phyloP scores from a whole-genome alignment of 2,329 filamentous ascomycete genomes.

The Penicillium freii region DNA sequence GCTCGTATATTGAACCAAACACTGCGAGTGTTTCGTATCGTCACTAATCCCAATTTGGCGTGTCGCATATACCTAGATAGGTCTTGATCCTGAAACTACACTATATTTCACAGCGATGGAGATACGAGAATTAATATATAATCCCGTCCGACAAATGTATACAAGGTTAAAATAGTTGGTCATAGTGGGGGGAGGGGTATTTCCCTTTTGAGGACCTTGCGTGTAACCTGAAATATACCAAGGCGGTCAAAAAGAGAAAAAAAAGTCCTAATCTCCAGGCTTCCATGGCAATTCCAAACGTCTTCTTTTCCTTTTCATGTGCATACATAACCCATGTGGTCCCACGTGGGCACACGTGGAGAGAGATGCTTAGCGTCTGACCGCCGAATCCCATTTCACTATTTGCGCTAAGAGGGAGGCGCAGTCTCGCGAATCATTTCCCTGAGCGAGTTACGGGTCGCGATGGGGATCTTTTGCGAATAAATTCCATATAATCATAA shows the following conservation, averaged over 20 bases:
- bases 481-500: background rate
- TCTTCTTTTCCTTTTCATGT: slow-evolving; percentile 22
- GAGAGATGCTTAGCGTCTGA: slow-evolving; percentile 23
- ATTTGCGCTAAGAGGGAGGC: slow-evolving; percentile 11
- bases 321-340: slow-evolving; percentile 32
- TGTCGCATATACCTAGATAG: background rate
- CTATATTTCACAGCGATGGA: background rate
- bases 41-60: background rate
- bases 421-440: slow-evolving; percentile 11
- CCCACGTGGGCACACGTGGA: slow-evolving; percentile 40
- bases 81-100: slow-evolving; percentile 2
- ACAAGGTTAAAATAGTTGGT: background rate
- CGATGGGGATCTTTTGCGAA: background rate
- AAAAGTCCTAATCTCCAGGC: slow-evolving; percentile 1
- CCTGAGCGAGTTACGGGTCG: background rate
- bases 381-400: slow-evolving; percentile 15
- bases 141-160: background rate
- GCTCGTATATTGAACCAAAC: background rate
- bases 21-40: background rate
- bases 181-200: slow-evolving; percentile 6
- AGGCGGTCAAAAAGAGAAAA: background rate
- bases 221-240: background rate
- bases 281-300: slow-evolving; percentile 31
- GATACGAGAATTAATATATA: background rate
- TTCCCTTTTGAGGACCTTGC: background rate